These are phyloP conservation scores for Starmera stellimalicola DNA, from an alignment of 1,139 yeast genomes.

Conservation along the genomic window DNA sequence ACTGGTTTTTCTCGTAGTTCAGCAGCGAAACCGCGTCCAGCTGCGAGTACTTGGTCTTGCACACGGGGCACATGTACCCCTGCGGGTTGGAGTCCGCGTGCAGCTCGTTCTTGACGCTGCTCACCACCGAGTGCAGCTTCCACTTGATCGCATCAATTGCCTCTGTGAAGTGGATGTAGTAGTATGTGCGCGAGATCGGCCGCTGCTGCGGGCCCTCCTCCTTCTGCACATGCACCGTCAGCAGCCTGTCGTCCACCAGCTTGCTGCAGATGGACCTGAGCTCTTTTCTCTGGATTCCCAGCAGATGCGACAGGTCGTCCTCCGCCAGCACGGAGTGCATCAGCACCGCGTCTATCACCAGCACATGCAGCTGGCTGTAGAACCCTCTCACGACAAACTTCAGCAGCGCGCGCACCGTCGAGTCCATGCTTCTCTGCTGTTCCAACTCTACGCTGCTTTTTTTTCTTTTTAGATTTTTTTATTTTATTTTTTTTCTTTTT, in stretches of 20 bases:
- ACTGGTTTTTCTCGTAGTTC: constrained; percentile 72
- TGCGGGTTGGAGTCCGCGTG: constrained; percentile 82
- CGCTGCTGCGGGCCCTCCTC: constrained; percentile 74
- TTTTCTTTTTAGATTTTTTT: neutral
- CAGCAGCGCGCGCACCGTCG: constrained; percentile 15
- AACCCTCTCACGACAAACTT: constrained; percentile 74
- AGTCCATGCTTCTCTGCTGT: constrained; percentile 12
- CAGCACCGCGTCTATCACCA: constrained; percentile 81
- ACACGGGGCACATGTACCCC: constrained; percentile 85
- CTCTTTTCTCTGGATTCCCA: constrained; percentile 83
- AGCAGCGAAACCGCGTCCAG: constrained; percentile 79
- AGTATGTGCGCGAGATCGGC: constrained; percentile 67
- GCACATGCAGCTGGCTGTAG: constrained; percentile 74
- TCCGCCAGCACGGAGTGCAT: constrained; percentile 90
- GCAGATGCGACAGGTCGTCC: constrained; percentile 74
- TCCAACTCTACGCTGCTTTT: neutral
- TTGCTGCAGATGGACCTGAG: constrained; percentile 74
- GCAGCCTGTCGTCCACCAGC: constrained; percentile 72
- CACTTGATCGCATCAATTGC: constrained; percentile 94
- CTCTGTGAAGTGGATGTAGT: constrained; percentile 81
- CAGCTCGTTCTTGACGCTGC: constrained; percentile 69
- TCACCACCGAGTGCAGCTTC: constrained; percentile 87
- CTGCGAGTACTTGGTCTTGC: constrained; percentile 73
- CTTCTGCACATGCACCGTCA: constrained; percentile 62
- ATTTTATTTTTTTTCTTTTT: neutral